Base-by-base conservation (phyloP, 2,329 filamentous ascomycete genomes). In the Zymoseptoria passerinii region DNA sequence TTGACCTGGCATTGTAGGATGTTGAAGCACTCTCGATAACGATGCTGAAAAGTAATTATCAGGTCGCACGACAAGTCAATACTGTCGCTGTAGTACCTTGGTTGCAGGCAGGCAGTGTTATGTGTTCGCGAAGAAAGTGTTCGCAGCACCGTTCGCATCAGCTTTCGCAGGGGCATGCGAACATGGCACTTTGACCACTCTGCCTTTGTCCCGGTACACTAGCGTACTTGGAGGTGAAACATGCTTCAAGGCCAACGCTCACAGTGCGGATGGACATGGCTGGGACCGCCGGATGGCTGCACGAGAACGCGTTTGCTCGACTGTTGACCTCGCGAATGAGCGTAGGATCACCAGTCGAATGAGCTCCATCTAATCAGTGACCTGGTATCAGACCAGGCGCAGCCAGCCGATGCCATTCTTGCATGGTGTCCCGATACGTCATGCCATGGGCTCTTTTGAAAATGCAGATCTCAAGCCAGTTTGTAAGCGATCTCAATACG, bases 61-160 rank as follows among this genome's bases (percentile, higher is more conserved):
- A 56, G 53, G 53, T 51, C 50, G 64, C 63, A 61, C 58, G 48
- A 63, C 63, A 58, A 61, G 51, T 29, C 19, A 9, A 4, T 16
- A 52, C 4, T 10, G 28, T 18, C 23, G 23, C 53, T 29, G 62
- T 50, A 63, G 61, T 54, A 50, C 49, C 29, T 40, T 59, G 40
- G 52, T 48, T 9, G 54, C 54, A 55, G 53, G 48, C 44, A 53
- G 29, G 52, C 52, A 28, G 44, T 53, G 56, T 55, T 62, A 63
- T 59, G 58, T 48, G 19, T 35, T 54, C 57, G 52, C 57, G 62
- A 63, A 64, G 60, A 53, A 53, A 53, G 48, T 55, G 65, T 66
- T 67, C 65, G 65, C 64, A 66, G 61, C 57, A 59, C 52, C 55
- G 57, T 62, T 62, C 60, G 62, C 59, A 61, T 16, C 35, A 44